Conservation (phyloP, 1,139 yeast species). For the Scheffersomyces quercinus region DNA sequence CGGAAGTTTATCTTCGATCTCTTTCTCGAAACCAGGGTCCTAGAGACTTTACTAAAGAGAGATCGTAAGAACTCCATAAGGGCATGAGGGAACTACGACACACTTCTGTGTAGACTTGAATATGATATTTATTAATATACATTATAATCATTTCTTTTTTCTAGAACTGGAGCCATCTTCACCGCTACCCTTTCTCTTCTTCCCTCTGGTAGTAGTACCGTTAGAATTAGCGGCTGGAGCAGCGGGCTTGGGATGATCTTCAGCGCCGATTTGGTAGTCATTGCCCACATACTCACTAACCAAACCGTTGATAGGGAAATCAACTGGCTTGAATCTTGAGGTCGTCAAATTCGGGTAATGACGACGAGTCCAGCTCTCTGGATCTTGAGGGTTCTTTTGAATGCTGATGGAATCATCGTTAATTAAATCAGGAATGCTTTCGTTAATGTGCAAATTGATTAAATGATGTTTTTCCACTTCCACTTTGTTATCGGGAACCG, state of each 20-base stretch:
- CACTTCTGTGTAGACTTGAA: neutral
- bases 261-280: conserved; percentile 3
- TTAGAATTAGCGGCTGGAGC: neutral
- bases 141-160: neutral
- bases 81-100: neutral
- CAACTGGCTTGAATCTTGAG: conserved; percentile 36
- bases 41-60: conserved; percentile 53
- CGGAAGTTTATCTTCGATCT: conserved; percentile 69
- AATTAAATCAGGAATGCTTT: conserved; percentile 39
- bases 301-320: conserved; percentile 15
- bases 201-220: neutral
- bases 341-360: conserved; percentile 37
- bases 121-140: neutral
- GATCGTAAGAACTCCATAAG: conserved; percentile 29
- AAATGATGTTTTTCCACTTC: conserved; percentile 11
- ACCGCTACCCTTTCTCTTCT: neutral
- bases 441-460: conserved; percentile 21
- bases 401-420: conserved; percentile 37
- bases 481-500: neutral
- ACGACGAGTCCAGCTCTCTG: conserved; percentile 41
- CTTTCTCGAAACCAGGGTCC: conserved; percentile 53
- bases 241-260: neutral
- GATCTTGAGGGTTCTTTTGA: conserved; percentile 42
- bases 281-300: conserved; percentile 10
- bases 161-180: neutral